Base-by-base conservation (phyloP, 192 early-diverging fungal genomes). In the Coemansia umbellata region DNA sequence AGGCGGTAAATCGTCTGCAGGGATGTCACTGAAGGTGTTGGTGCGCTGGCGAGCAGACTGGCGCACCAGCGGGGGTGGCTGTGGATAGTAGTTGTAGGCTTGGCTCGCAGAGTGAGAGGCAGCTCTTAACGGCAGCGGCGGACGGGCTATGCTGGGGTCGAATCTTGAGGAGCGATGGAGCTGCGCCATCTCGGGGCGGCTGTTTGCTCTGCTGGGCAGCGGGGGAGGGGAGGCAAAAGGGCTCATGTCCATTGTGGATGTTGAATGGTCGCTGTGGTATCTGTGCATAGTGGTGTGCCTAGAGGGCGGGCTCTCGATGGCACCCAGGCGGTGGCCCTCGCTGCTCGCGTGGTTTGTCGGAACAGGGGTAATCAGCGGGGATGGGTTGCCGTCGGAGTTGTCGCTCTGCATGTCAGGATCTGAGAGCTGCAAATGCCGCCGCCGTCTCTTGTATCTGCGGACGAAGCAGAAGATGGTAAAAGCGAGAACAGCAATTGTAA, bases 1-100 rank as follows among this genome's bases (percentile, higher is more conserved):
- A 7, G 73, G 73, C 22, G 73, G 73, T 42, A 69, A 37, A 15
- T 68, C 66, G 43, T 76, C 73, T 7, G 47, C 45, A 4, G 73
- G 50, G 15, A 65, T 42, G 35, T 76, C 66, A 58, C 66, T 58
- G 32, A 65, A 69, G n/a, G 64, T 65, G 19, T 50, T 47, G 13
- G 64, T 56, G 26, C 64, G 58, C 18, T 55, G 48, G 26, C 71
- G 59, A 1, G 24, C 43, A 5, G 43, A 19, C 24, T 23, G 58
- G 18, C 35, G 35, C 13, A 47, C 28, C 23, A 45, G 33, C 4
- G 53, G 63, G 2, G 58, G 44, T 22, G 33, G 30, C 8, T 33
- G 37, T 27, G 24, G 43, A 18, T 45, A 45, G n/a, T 45, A 27
- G 6, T 26, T 14, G 8, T n/a, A n/a, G n/a, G n/a, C n/a, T n/a